Evolutionary conservation across 768 basidiomycete species (phyloP).

Genomic region (Russula emetica): DNA sequence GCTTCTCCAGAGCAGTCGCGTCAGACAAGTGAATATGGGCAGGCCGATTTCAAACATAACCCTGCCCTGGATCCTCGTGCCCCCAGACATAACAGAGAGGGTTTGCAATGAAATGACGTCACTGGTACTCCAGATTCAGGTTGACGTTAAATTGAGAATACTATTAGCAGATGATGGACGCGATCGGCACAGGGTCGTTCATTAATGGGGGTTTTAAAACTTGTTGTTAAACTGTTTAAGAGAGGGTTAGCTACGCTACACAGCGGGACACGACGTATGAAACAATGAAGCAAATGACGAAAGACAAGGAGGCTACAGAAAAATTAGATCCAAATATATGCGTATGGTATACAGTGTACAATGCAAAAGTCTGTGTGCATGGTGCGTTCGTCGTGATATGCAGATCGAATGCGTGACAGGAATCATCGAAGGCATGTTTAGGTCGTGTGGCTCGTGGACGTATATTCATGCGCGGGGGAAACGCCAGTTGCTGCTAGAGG

Average conservation of each 20-base stretch:
- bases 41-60: neutral
- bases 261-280: slow-evolving; percentile 15
- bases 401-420: slow-evolving; percentile 14
- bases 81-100: no score
- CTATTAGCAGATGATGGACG: neutral
- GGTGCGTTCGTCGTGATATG: slow-evolving; percentile 23
- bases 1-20: no score
- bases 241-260: slow-evolving; percentile 26
- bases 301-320: slow-evolving; percentile 26
- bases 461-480: slow-evolving; percentile 43
- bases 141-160: neutral
- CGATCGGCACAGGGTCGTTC: slow-evolving; percentile 4
- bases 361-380: slow-evolving; percentile 23
- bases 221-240: slow-evolving; percentile 8
- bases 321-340: slow-evolving; percentile 30
- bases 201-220: no score
- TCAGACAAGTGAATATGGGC: neutral
- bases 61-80: neutral
- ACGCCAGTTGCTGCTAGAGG: slow-evolving; percentile 50
- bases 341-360: slow-evolving; percentile 24
- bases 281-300: slow-evolving; percentile 14
- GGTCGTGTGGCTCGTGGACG: slow-evolving; percentile 7
- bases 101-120: neutral
- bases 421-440: slow-evolving; percentile 10
- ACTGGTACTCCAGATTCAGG: neutral